Evolutionary conservation across 176 grass and related monocot species (phyloP).

Genomic region (Oryza brachyantha): DNA sequence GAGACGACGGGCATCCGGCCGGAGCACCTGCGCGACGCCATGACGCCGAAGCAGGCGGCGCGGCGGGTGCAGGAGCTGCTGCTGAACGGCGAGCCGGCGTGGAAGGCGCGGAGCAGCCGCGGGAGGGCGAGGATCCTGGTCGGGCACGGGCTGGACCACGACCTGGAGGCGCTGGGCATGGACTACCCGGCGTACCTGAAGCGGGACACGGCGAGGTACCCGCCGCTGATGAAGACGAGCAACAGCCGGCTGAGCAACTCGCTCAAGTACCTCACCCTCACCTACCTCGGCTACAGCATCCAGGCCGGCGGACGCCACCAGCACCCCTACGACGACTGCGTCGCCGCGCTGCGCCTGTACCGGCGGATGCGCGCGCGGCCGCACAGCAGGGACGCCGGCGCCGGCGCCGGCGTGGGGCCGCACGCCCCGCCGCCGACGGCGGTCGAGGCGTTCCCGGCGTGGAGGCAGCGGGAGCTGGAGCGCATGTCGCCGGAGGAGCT

Average conservation of each 20-base stretch:
- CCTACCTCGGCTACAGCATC: constrained; percentile 58
- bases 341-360: constrained; percentile 63
- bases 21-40: constrained; percentile 54
- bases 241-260: constrained; percentile 68
- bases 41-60: constrained; percentile 47
- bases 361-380: constrained; percentile 38
- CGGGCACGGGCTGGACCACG: constrained; percentile 70
- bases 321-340: constrained; percentile 65
- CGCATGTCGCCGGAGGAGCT: constrained; percentile 60
- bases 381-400: constrained; percentile 19
- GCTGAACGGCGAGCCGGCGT: constrained; percentile 54
- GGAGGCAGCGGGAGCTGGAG: constrained; percentile 53
- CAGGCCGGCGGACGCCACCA: constrained; percentile 32
- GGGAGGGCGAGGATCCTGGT: constrained; percentile 44
- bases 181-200: constrained; percentile 61
- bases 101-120: constrained; percentile 45
- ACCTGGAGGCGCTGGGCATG: constrained; percentile 58
- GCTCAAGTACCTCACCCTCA: constrained; percentile 64
- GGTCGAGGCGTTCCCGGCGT: constrained; percentile 41
- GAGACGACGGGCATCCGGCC: constrained; percentile 70
- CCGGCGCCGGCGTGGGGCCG: neutral
- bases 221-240: constrained; percentile 94
- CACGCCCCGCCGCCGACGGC: neutral
- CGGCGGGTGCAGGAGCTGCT: constrained; percentile 50
- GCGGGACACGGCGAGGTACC: constrained; percentile 77